Evolutionary conservation across 2,329 filamentous ascomycete genomes (phyloP).

Genomic region (Alternaria angustiovoidea): DNA sequence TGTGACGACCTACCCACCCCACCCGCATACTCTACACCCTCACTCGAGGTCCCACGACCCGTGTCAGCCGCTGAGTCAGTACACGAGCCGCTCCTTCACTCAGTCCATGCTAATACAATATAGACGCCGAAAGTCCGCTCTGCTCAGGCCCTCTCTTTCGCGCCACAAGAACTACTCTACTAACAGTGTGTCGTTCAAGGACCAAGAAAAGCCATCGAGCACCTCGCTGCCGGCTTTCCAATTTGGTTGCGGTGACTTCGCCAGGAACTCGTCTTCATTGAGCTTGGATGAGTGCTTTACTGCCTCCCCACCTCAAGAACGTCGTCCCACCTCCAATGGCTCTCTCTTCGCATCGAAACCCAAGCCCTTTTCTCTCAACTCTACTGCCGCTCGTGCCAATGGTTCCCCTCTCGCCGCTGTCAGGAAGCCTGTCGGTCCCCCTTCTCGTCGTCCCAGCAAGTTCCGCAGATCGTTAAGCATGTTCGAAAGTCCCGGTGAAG

Average conservation of each 20-base stretch:
- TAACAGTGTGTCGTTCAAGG: conserved; percentile 67
- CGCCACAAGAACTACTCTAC: conserved; percentile 79
- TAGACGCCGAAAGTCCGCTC: conserved; percentile 52
- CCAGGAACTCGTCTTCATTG: conserved; percentile 64
- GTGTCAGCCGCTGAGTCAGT: conserved; percentile 51
- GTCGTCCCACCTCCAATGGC: conserved; percentile 63
- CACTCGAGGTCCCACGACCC: conserved; percentile 45
- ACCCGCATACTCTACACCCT: conserved; percentile 34
- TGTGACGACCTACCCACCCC: conserved; percentile 43
- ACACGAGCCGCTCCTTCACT: not conserved
- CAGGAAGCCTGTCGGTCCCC: conserved; percentile 68
- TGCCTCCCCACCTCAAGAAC: conserved; percentile 78
- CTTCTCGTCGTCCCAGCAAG: conserved; percentile 76
- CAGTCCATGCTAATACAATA: conserved; percentile 27
- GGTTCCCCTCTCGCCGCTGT: conserved; percentile 76
- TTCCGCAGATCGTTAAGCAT: conserved; percentile 94
- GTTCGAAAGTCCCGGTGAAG: conserved; percentile 91
- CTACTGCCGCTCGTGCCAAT: conserved; percentile 65
- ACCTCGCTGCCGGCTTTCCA: conserved; percentile 76
- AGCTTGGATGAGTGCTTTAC: conserved; percentile 83
- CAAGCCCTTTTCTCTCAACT: conserved; percentile 70
- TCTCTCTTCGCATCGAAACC: conserved; percentile 66
- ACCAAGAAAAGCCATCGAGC: conserved; percentile 58
- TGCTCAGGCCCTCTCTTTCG: conserved; percentile 77
- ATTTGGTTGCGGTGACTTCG: conserved; percentile 66